phyloP scores from a whole-genome alignment of 805 yeast species.

The Limtongia smithiae region DNA sequence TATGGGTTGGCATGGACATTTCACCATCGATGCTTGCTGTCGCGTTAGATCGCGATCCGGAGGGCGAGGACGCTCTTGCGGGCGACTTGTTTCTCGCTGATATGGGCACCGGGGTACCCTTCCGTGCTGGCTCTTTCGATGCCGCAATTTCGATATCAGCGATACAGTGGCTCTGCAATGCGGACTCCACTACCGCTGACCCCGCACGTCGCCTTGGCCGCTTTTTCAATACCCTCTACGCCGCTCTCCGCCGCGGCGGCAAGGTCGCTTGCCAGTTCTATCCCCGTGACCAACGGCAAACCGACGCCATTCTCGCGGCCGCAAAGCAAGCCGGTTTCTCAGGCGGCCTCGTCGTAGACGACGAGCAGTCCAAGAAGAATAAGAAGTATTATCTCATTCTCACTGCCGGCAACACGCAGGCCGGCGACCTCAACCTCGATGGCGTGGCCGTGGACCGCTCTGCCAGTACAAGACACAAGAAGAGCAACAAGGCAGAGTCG shows the following conservation, averaged over 20 bases:
- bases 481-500: slow-evolving; percentile 59
- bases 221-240: slow-evolving; percentile 85
- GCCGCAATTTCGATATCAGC: slow-evolving; percentile 95
- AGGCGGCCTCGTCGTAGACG: slow-evolving; percentile 92
- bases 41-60: slow-evolving; percentile 86
- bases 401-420: slow-evolving; percentile 62
- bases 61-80: slow-evolving; percentile 31
- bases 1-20: slow-evolving; percentile 96
- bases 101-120: slow-evolving; percentile 91
- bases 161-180: slow-evolving; percentile 97
- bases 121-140: slow-evolving; percentile 93
- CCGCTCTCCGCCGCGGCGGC: slow-evolving; percentile 86
- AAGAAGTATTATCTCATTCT: slow-evolving; percentile 87
- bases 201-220: slow-evolving; percentile 76
- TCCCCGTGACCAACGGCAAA: slow-evolving; percentile 85
- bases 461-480: slow-evolving; percentile 30
- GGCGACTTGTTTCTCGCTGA: slow-evolving; percentile 91
- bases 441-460: slow-evolving; percentile 80
- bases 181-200: slow-evolving; percentile 76
- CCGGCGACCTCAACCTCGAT: slow-evolving; percentile 63
- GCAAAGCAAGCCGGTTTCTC: slow-evolving; percentile 95
- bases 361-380: slow-evolving; percentile 87
- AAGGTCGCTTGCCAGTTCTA: slow-evolving; percentile 97
- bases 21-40: slow-evolving; percentile 94
- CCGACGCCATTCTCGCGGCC: slow-evolving; percentile 68